Evolutionary conservation across 352 stramenopile species (phyloP), one percentile per base, ranked within the genome.

Genomic region (Pythium brachiatum): DNA sequence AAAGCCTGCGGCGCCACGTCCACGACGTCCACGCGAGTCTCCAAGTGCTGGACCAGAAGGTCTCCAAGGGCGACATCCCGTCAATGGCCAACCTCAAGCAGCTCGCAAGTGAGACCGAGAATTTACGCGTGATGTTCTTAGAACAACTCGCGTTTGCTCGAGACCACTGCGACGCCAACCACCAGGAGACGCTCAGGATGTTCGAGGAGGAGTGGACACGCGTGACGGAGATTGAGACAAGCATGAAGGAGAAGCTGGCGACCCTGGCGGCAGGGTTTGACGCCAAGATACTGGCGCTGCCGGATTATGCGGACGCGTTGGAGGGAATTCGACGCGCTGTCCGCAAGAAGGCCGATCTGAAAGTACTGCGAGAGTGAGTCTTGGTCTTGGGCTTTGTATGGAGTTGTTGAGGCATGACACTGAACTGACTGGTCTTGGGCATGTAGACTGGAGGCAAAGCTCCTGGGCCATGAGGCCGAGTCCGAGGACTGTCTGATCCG

Each of bases 401-500:
- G n/a, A n/a, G n/a, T n/a, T n/a, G n/a, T n/a, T n/a, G n/a, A n/a
- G n/a, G n/a, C n/a, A n/a, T n/a, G n/a, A n/a, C n/a, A n/a, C n/a
- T n/a, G n/a, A n/a, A n/a, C n/a, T n/a, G n/a, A n/a, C n/a, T n/a
- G 23, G 62, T 20, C 48, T 43, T 32, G 11, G 51, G 36, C 12
- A 4, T 21, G 11, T 7, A 90, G 81, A 47, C 64, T 90, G 23
- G 79, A 89, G 62, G 73, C 74, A 3, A 66, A 75, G 5, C 57
- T 89, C 18, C 68, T 87, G 12, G 78, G 78, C 0, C 66, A 79
- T 18, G 68, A 89, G 11, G 62, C 60, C 0, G 77, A 88, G 21
- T 70, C 66, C 13, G 79, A 90, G 54, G 81, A 90, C 53, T 90
- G 81, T 54, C 69, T 90, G 0, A 68, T 90, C 26, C 81, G 81